These are phyloP conservation scores for Penicillium corylophilum DNA, from an alignment of 2,329 filamentous ascomycete genomes.

Conservation along the genomic window DNA sequence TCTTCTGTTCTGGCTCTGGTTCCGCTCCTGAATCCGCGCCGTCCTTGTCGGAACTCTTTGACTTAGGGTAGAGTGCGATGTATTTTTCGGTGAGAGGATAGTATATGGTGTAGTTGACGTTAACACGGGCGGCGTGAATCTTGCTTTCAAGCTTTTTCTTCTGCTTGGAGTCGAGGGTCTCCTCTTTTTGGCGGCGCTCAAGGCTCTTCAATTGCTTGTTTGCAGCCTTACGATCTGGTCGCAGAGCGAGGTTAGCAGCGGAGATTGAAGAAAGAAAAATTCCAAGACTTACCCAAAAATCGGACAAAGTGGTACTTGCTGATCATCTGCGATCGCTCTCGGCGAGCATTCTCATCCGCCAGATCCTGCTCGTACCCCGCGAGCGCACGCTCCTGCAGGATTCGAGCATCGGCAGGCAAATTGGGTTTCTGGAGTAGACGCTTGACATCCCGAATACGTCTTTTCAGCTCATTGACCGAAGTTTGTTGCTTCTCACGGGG, in stretches of 20 bases:
- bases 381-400: slow-evolving; percentile 61
- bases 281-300: slow-evolving; percentile 53
- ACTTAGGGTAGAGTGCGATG: slow-evolving; percentile 53
- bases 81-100: slow-evolving; percentile 62
- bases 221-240: slow-evolving; percentile 44
- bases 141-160: slow-evolving; percentile 31
- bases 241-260: slow-evolving; percentile 7
- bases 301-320: slow-evolving; percentile 64
- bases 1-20: slow-evolving; percentile 20
- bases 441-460: slow-evolving; percentile 56
- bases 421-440: slow-evolving; percentile 51
- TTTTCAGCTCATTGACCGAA: slow-evolving; percentile 53
- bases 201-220: slow-evolving; percentile 40
- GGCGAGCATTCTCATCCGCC: slow-evolving; percentile 48
- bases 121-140: slow-evolving; percentile 54
- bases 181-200: slow-evolving; percentile 39
- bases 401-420: slow-evolving; percentile 55
- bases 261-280: not conserved
- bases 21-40: slow-evolving; percentile 12
- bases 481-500: slow-evolving; percentile 30
- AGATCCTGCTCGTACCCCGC: slow-evolving; percentile 58
- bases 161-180: slow-evolving; percentile 26
- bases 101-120: slow-evolving; percentile 63
- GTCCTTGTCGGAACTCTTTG: slow-evolving; percentile 23
- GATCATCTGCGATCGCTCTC: slow-evolving; percentile 57